Conservation (phyloP, 768 basidiomycete species). For the Clitopilus hobsonii region DNA sequence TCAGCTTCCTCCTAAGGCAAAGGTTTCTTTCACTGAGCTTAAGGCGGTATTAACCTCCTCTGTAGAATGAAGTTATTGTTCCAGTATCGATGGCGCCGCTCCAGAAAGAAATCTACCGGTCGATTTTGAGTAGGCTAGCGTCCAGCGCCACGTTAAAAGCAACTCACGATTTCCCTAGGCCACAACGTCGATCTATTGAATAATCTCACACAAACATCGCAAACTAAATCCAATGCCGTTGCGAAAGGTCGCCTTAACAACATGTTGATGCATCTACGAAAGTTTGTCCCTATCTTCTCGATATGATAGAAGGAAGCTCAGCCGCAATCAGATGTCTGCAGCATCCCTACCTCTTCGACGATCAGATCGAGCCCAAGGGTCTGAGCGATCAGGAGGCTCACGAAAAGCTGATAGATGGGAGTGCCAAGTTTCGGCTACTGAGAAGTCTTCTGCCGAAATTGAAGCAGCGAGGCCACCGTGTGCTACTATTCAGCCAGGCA, state of each 20-base stretch:
- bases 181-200: conserved; percentile 67
- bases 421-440: conserved; percentile 80
- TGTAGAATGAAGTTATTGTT: conserved; percentile 85
- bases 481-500: conserved; percentile 91
- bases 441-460: conserved; percentile 78
- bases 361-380: conserved; percentile 72
- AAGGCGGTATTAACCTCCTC: background rate
- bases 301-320: background rate
- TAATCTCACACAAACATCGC: conserved; percentile 45
- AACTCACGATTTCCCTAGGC: conserved; percentile 36
- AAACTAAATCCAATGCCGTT: conserved; percentile 22
- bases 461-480: conserved; percentile 79
- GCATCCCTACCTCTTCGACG: conserved; percentile 84
- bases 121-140: conserved; percentile 61
- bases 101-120: conserved; percentile 86
- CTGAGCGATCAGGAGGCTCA: conserved; percentile 59
- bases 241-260: conserved; percentile 68
- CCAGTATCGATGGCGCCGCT: conserved; percentile 84
- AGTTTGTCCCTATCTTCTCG: conserved; percentile 39
- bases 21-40: background rate
- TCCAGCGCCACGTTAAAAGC: conserved; percentile 3
- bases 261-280: conserved; percentile 82
- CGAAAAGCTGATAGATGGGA: conserved; percentile 75
- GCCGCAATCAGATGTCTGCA: conserved; percentile 64
- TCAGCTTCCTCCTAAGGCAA: conserved; percentile 86